A percentile compares a stretch with the other conserved stretches of the same genome.
phyloP scores from a whole-genome alignment of 306 rosid genomes.

The Citrullus colocynthis region DNA sequence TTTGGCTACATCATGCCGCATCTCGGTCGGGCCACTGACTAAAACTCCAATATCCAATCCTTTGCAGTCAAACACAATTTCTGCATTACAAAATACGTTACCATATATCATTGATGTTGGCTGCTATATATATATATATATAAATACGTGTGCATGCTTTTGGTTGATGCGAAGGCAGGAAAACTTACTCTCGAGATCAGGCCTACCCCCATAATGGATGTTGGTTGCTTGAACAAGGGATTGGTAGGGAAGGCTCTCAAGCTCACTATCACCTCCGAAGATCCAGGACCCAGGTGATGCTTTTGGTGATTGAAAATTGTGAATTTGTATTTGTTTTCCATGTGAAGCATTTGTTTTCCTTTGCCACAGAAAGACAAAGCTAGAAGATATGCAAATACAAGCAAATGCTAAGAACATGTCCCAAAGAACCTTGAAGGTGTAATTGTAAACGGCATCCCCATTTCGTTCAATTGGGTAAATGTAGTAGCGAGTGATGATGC shows the following conservation, averaged over 20 bases:
- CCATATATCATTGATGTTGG: background rate
- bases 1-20: slow-evolving; percentile 38
- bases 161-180: background rate
- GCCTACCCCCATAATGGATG: slow-evolving; percentile 29
- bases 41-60: slow-evolving; percentile 36
- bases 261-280: slow-evolving; percentile 19
- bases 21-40: slow-evolving; percentile 36
- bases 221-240: slow-evolving; percentile 23
- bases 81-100: slow-evolving; percentile 9
- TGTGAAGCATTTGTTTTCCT: slow-evolving; percentile 18
- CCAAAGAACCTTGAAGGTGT: slow-evolving; percentile 25
- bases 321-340: slow-evolving; percentile 9
- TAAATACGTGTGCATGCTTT: background rate
- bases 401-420: slow-evolving; percentile 27
- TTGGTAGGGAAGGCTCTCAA: slow-evolving; percentile 25
- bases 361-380: slow-evolving; percentile 18
- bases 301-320: slow-evolving; percentile 12
- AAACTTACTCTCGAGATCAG: slow-evolving; percentile 29
- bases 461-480: slow-evolving; percentile 24
- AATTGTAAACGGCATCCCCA: slow-evolving; percentile 7
- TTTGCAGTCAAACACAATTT: slow-evolving; percentile 22
- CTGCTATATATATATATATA: background rate
- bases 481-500: slow-evolving; percentile 21
- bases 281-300: slow-evolving; percentile 14
- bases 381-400: slow-evolving; percentile 25